Evolutionary conservation across 140 eudicot species (phyloP), one percentile per base, ranked within the genome.

Genomic region (Eryngium alpinum): DNA sequence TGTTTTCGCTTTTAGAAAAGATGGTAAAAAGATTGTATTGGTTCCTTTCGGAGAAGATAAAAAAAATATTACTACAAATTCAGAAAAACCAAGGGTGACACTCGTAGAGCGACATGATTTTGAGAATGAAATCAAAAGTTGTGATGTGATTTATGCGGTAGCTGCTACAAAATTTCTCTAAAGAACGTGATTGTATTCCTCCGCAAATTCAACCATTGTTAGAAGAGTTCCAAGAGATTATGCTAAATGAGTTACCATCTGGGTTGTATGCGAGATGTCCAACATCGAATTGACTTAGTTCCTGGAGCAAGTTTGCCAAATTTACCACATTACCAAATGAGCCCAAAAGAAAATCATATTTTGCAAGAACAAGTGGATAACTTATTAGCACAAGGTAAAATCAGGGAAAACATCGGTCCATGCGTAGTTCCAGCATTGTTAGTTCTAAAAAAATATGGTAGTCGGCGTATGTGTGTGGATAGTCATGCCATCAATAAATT

Each of bases 401-500:
- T 84, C 10, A 50, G 22, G 24, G 79, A 33, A 27, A 57, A 10
- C 25, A 57, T 57, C 6, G 22, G 65, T 57, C 65, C 79, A 18
- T 84, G 83, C 46, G 50, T 28, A 3, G 69, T 78, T 10, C 83
- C 43, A 15, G 75, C 69, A 5, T 22, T 84, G 0, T 27, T 84
- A 4, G 33, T 21, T 0, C 70, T 51, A 10, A 78, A 83, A 10
- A 77, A 67, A 33, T 72, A 77, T 24, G 72, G 78, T 3, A 65
- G 38, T 25, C 81, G 74, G 82, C 28, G 81, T 7, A 81, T 77
- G 80, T 85, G 82, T 44, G 65, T 75, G 5, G 87, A 84, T 34
- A 65, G 81, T 28, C 29, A 79, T 12, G 79, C 66, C 1, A 69
- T 76, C 1, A 84, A 84, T 32, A 76, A 13, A 84, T 84, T 9